Evolutionary conservation across 2,329 filamentous ascomycete genomes (phyloP).

Genomic region (Arthrinium phaeospermum): DNA sequence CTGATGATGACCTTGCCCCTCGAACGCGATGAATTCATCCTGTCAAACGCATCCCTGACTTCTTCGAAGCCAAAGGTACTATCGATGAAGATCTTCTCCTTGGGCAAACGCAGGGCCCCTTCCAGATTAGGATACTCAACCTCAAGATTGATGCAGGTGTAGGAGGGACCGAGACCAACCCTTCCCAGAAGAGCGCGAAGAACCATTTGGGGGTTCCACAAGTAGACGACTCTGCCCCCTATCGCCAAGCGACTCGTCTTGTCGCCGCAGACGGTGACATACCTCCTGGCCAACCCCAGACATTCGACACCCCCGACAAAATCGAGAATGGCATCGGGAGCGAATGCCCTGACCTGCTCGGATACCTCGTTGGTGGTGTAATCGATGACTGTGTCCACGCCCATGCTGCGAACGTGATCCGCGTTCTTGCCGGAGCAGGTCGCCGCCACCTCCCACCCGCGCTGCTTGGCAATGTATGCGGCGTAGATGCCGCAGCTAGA

Average conservation of each 20-base stretch:
- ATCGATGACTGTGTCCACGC: constrained; percentile 28
- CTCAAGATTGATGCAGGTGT: constrained; percentile 19
- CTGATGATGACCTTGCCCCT: constrained; percentile 23
- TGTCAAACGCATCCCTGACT: constrained; percentile 24
- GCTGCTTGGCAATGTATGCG: constrained; percentile 25
- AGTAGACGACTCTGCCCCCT: constrained; percentile 10
- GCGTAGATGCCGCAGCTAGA: constrained; percentile 30
- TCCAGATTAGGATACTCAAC: neutral
- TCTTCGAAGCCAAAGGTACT: constrained; percentile 22
- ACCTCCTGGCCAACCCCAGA: constrained; percentile 12
- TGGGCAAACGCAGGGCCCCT: neutral
- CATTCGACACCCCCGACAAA: constrained; percentile 21
- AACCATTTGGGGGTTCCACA: constrained; percentile 14
- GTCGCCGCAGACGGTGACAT: constrained; percentile 19
- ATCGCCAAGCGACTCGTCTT: constrained; percentile 8
- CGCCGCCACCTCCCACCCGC: constrained; percentile 29
- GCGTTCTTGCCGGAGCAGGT: constrained; percentile 30
- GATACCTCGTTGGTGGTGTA: constrained; percentile 23
- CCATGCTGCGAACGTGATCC: constrained; percentile 27
- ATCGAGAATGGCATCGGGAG: constrained; percentile 19
- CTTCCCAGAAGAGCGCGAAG: constrained; percentile 15
- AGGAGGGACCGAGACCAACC: constrained; percentile 15
- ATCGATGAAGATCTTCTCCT: constrained; percentile 21
- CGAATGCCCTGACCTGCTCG: constrained; percentile 1
- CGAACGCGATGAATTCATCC: constrained; percentile 21